These are phyloP conservation scores for Erucastrum elatum DNA, from an alignment of 345 rosid genomes.

Conservation along the genomic window DNA sequence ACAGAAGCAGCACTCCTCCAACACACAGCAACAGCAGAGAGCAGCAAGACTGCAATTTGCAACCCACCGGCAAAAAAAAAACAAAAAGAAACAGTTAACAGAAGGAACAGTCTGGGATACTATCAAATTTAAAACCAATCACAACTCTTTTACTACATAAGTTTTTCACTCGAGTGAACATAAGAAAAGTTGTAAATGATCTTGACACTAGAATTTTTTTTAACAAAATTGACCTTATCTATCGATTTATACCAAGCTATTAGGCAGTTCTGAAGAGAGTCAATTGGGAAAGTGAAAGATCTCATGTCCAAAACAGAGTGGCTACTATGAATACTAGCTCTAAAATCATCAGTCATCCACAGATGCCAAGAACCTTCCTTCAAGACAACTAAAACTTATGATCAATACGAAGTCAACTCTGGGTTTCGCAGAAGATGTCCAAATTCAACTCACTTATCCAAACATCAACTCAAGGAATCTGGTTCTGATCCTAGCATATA, in stretches of 20 bases:
- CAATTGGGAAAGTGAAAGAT: background rate
- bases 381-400: no score
- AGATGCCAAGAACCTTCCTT: slow-evolving; percentile 15
- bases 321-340: background rate
- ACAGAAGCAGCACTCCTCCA: slow-evolving; percentile 56
- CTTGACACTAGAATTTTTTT: background rate
- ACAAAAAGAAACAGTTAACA: background rate
- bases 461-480: slow-evolving; percentile 32
- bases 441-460: slow-evolving; percentile 25
- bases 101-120: background rate
- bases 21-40: slow-evolving; percentile 47
- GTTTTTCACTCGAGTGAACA: background rate
- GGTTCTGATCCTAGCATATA: slow-evolving; percentile 19
- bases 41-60: slow-evolving; percentile 48
- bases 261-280: slow-evolving; percentile 3
- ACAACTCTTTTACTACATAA: background rate
- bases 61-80: background rate
- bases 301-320: background rate
- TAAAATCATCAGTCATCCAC: background rate
- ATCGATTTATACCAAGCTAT: background rate
- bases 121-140: background rate
- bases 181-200: background rate
- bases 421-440: background rate
- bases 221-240: background rate
- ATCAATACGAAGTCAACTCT: slow-evolving; percentile 21